Conservation (phyloP, 1,284 basidiomycete species). For the Heimioporus retisporus region DNA sequence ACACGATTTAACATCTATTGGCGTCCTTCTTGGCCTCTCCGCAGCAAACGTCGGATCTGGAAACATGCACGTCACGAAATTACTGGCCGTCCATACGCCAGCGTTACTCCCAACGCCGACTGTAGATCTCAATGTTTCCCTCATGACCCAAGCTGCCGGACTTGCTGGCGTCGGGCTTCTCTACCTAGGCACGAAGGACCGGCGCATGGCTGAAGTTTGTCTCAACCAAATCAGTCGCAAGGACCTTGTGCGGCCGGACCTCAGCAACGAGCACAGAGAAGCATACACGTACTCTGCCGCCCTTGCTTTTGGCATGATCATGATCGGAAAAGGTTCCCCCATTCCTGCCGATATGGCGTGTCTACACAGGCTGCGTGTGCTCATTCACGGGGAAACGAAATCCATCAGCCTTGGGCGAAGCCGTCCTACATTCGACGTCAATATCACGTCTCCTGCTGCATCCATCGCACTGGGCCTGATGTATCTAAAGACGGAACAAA, state of each 20-base stretch:
- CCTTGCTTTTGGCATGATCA: slow-evolving; percentile 95
- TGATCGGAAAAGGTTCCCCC: slow-evolving; percentile 88
- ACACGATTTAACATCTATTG: slow-evolving; percentile 95
- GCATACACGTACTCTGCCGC: slow-evolving; percentile 93
- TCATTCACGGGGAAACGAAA: slow-evolving; percentile 78
- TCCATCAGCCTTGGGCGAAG: slow-evolving; percentile 46
- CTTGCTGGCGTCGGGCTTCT: slow-evolving; percentile 92
- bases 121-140: slow-evolving; percentile 91
- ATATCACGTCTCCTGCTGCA: slow-evolving; percentile 91
- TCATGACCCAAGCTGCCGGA: slow-evolving; percentile 93
- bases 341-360: slow-evolving; percentile 82
- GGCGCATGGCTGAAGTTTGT: slow-evolving; percentile 94
- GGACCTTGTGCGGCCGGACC: slow-evolving; percentile 83
- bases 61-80: slow-evolving; percentile 90
- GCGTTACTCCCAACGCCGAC: slow-evolving; percentile 91
- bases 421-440: slow-evolving; percentile 79
- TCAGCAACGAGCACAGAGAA: slow-evolving; percentile 89
- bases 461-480: slow-evolving; percentile 93
- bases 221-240: slow-evolving; percentile 85
- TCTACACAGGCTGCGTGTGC: slow-evolving; percentile 71
- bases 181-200: slow-evolving; percentile 89
- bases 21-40: slow-evolving; percentile 91
- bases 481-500: slow-evolving; percentile 88
- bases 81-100: slow-evolving; percentile 94
- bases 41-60: slow-evolving; percentile 93